Evolutionary conservation across 352 stramenopile genomes (phyloP).

Genomic region (Globisporangium megalacanthum): DNA sequence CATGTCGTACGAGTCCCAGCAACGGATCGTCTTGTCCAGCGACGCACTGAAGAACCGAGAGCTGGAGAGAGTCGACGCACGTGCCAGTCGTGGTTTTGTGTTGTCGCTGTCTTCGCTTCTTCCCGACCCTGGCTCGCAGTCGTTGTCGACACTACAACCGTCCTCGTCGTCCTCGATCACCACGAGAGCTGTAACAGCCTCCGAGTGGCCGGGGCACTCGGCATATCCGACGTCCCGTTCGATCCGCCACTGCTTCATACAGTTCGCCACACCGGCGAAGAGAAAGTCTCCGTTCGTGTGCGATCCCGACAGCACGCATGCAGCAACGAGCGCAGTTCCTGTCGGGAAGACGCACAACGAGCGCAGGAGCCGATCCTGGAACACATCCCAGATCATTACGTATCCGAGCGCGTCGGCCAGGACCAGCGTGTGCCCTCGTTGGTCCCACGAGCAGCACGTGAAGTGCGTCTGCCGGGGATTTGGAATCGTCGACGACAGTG

Average conservation of each 20-base stretch:
- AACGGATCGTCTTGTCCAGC: constrained; percentile 65
- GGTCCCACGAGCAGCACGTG: constrained; percentile 60
- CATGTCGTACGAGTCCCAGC: constrained; percentile 72
- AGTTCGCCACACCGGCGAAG: constrained; percentile 30
- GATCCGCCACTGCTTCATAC: constrained; percentile 56
- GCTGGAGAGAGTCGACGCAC: constrained; percentile 7
- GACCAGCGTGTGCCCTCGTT: constrained; percentile 35
- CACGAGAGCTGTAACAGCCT: constrained; percentile 40
- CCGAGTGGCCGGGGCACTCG: constrained; percentile 43
- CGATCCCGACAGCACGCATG: constrained; percentile 3
- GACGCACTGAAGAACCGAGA: constrained; percentile 61
- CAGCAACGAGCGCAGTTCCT: constrained; percentile 13
- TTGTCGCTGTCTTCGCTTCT: constrained; percentile 13
- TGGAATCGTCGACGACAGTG: constrained; percentile 46
- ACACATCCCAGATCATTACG: constrained; percentile 62
- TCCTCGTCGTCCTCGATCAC: constrained; percentile 27
- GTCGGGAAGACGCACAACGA: constrained; percentile 25
- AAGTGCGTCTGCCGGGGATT: constrained; percentile 46
- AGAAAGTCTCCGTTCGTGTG: constrained; percentile 29
- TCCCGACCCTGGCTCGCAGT: background rate
- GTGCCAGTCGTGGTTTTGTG: background rate
- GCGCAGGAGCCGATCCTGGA: constrained; percentile 54
- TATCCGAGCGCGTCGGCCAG: constrained; percentile 43
- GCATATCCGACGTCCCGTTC: constrained; percentile 56
- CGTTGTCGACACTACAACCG: constrained; percentile 2